Base-by-base conservation (phyloP, 345 rosid species). In the Aurinia saxatilis region DNA sequence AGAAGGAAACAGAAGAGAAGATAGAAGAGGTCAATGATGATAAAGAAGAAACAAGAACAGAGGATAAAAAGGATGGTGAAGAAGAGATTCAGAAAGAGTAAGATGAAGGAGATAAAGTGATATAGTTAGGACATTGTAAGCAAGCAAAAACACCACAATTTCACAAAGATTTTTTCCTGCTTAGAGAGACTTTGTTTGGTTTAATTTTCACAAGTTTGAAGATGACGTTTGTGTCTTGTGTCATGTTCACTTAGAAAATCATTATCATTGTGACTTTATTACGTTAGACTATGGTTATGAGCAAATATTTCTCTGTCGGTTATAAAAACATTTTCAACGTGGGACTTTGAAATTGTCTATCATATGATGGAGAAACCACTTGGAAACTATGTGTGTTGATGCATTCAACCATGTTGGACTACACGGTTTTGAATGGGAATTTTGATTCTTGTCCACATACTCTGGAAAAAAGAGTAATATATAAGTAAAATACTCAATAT, bases 261-360 rank as follows among this genome's bases (percentile, higher is more conserved):
- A n/a, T n/a, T 3, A 36, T n/a, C 49, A 27, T 48, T 27, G 56
- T 23, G 34, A 44, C 8, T 44, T 29, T n/a, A n/a, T n/a, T n/a
- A n/a, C n/a, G n/a, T n/a, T n/a, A n/a, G n/a, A n/a, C n/a, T n/a
- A 5, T 23, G 5, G 14, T 13, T 17, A 49, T 29, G 29, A 29
- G 39, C n/a, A 27, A 31, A 49, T 27, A 5, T 68, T 48, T 60
- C 23, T 68, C n/a, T 17, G 67, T 68, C 39, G 52, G 60, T 60
- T 58, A 21, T 10, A 50, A 23, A 52, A 29, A 41, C 53, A 35
- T 41, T 51, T 68, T 23, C 40, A 16, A 61, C 42, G 63, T 60
- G 73, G 15, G 47, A 42, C 31, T 41, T 51, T 51, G 25, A 31
- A 21, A n/a, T n/a, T n/a, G n/a, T n/a, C 57, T 49, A 1, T 19